Conservation (phyloP, 768 basidiomycete genomes). For the Podaxis pistillaris region DNA sequence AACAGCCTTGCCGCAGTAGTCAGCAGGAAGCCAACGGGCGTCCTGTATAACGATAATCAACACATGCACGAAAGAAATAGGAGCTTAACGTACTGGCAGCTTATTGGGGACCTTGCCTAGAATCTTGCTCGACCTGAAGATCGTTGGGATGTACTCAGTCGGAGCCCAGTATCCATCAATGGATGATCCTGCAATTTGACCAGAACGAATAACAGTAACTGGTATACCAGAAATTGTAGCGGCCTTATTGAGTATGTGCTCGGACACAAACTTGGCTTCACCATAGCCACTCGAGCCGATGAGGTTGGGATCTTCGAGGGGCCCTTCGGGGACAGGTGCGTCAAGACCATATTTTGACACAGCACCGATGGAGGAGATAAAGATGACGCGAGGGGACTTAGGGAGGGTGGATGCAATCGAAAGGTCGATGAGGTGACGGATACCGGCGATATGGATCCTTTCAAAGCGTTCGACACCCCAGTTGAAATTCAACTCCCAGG, state of each 20-base stretch:
- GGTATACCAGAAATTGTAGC: not conserved
- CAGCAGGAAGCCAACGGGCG: conserved; percentile 14
- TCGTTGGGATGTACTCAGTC: conserved; percentile 15
- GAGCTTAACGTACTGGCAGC: conserved; percentile 5
- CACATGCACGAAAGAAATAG: not conserved
- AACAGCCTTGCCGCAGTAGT: conserved; percentile 9
- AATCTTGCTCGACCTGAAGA: conserved; percentile 12
- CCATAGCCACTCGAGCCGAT: conserved; percentile 8
- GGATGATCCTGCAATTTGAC: conserved; percentile 14
- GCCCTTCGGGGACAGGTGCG: conserved; percentile 7
- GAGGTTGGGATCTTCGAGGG: conserved; percentile 10
- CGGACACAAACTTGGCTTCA: conserved; percentile 14
- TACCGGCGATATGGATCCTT: conserved; percentile 11
- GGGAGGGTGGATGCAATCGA: conserved; percentile 3
- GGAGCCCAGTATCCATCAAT: conserved; percentile 15
- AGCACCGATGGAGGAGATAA: conserved; percentile 14
- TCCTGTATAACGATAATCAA: not conserved
- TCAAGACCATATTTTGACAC: conserved; percentile 5
- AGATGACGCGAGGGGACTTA: conserved; percentile 3
- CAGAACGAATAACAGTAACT: conserved; percentile 14
- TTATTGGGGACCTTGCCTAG: conserved; percentile 12
- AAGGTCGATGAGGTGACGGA: conserved; percentile 13
- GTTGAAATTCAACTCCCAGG: conserved; percentile 18
- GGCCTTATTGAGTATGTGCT: conserved; percentile 10
- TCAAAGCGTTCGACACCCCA: conserved; percentile 16